Base-by-base conservation (phyloP, 495 filamentous ascomycete species). In the Penicillium pancosmium region DNA sequence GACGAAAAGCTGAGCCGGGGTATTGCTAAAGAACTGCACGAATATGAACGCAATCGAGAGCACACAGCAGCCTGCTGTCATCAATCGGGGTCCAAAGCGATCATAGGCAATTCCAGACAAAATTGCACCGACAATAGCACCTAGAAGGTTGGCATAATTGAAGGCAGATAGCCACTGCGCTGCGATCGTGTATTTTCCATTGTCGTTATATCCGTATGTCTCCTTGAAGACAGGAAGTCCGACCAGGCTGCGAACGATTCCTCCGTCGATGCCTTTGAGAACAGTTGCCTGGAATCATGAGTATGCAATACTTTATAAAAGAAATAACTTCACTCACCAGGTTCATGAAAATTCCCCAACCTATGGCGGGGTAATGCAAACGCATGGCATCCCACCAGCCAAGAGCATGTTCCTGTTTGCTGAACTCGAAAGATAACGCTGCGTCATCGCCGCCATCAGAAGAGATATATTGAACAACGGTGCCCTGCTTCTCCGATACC, bases 61-160 rank as follows among this genome's bases (percentile, higher is more conserved):
- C n/a, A 64, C 44, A 3, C 64, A 72, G 41, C 73, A 76, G n/a
- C 54, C 46, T n/a, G 64, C 65, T 31, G 73, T 62, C 62, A 70
- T 66, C 23, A 60, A 15, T 36, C 66, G 66, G 0, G 69, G 71
- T 2, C 71, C 71, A 40, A 72, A 69, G 11, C 67, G 69, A 21
- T 74, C 68, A 27, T 70, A 69, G 5, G 63, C 64, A 43, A 65
- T 33, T 13, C 69, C 71, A 0, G 67, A 67, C 33, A 56, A 55
- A 8, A 74, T 59, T 1, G 90, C 92, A 23, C 81, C 82, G 53
- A 93, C 73, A 63, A 90, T 70, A 23, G 78, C 80, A 15, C 91
- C 91, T 40, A 80, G 77, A 13, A 90, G 78, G 72, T 86, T 86
- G 27, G 91, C 91, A 55, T 90, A 90, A 71, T 93, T 93, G 64